Evolutionary conservation across 176 grass and related monocot species (phyloP).

Genomic region (Avena insularis): DNA sequence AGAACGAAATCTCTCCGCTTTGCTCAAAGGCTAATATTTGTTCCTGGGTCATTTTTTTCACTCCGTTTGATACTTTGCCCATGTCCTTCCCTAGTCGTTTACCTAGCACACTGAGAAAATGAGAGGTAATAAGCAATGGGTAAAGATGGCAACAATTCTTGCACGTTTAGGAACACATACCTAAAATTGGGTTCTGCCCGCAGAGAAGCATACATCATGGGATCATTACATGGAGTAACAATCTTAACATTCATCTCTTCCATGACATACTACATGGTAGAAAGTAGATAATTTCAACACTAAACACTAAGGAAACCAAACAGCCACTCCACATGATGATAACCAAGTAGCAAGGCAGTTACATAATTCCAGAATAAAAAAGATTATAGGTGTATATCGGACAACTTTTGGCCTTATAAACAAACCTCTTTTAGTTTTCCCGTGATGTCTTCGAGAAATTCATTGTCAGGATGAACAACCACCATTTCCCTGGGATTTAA

Average conservation of each 20-base stretch:
- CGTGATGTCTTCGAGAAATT: slow-evolving; percentile 93
- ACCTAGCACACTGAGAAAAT: slow-evolving; percentile 68
- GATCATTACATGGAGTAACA: slow-evolving; percentile 91
- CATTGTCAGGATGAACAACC: slow-evolving; percentile 89
- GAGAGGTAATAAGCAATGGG: slow-evolving; percentile 36
- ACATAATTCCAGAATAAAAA: slow-evolving; percentile 30
- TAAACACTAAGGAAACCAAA: slow-evolving; percentile 30
- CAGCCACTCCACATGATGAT: neutral
- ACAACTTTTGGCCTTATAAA: slow-evolving; percentile 22
- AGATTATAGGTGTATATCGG: neutral
- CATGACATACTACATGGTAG: slow-evolving; percentile 87
- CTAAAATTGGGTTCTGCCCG: slow-evolving; percentile 97
- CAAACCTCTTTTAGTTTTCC: slow-evolving; percentile 95
- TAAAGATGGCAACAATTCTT: slow-evolving; percentile 16
- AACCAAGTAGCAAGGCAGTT: slow-evolving; percentile 19
- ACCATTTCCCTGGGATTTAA: slow-evolving; percentile 86
- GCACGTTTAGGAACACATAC: slow-evolving; percentile 51
- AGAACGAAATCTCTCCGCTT: slow-evolving; percentile 71
- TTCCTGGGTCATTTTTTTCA: slow-evolving; percentile 93
- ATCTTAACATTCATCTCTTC: slow-evolving; percentile 97
- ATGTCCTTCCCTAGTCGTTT: slow-evolving; percentile 96
- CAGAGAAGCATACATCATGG: slow-evolving; percentile 83
- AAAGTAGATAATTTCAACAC: slow-evolving; percentile 39
- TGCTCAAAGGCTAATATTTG: slow-evolving; percentile 87
- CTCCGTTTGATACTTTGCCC: slow-evolving; percentile 79